Percentiles rank a stretch among this genome's conserved stretches.
Conservation (phyloP, 2,329 filamentous ascomycete genomes). For the Coniella vitis region DNA sequence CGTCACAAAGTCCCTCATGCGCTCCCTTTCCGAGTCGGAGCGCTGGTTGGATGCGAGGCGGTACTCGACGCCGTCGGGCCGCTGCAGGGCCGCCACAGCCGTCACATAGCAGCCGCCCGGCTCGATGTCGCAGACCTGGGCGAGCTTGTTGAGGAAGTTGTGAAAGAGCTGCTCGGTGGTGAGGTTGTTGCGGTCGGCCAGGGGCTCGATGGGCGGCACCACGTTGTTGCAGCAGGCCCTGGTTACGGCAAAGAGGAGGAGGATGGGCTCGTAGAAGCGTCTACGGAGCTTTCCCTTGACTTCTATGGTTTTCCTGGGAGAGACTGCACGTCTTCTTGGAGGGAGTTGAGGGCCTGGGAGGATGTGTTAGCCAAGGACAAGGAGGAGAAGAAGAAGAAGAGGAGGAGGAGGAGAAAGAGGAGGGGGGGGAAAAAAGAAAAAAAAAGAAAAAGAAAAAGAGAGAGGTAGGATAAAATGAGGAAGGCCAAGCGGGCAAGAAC, state of each 20-base stretch:
- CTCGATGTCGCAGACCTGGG: constrained; percentile 24
- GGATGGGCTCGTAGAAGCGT: constrained; percentile 13
- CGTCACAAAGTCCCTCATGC: constrained; percentile 7
- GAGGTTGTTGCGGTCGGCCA: constrained; percentile 6
- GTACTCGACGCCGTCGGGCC: constrained; percentile 21
- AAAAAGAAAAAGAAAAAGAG: too few species aligned
- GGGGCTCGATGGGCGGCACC: background rate
- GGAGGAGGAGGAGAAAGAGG: too few species aligned
- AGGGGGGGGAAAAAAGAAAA: too few species aligned
- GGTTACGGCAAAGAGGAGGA: constrained; percentile 7
- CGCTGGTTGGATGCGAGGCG: constrained; percentile 24
- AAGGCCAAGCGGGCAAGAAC: too few species aligned
- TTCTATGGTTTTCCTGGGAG: background rate
- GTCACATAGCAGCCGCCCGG: constrained; percentile 21
- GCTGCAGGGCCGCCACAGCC: constrained; percentile 20
- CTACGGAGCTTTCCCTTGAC: background rate
- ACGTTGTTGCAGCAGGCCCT: constrained; percentile 5
- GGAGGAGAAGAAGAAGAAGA: too few species aligned
- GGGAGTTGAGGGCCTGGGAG: constrained; percentile 11
- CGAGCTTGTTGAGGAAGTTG: constrained; percentile 24
- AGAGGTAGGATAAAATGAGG: too few species aligned
- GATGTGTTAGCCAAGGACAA: constrained; percentile 3
- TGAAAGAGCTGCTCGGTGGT: constrained; percentile 16
- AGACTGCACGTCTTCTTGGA: background rate
- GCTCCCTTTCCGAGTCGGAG: constrained; percentile 2